Conservation (phyloP, 1,284 basidiomycete species). For the Puccinia coronata region DNA sequence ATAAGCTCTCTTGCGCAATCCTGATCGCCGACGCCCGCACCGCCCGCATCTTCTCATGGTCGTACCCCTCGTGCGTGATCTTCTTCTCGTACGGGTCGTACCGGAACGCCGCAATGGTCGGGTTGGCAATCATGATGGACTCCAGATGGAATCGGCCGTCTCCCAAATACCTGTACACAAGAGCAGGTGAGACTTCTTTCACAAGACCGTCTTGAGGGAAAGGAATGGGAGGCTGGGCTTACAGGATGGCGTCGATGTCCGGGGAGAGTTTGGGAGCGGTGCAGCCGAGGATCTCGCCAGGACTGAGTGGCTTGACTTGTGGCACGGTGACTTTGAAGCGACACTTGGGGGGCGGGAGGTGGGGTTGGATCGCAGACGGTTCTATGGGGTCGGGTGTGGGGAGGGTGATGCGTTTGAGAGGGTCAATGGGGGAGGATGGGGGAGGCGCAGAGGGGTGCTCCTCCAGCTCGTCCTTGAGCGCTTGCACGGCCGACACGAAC, state of each 20-base stretch:
- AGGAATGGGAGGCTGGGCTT: constrained; percentile 57
- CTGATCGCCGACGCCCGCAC: constrained; percentile 76
- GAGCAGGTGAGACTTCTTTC: no score
- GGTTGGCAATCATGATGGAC: constrained; percentile 99
- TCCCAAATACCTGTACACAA: constrained; percentile 88
- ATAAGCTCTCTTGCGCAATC: constrained; percentile 63
- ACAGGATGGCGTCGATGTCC: constrained; percentile 84
- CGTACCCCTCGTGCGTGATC: constrained; percentile 86
- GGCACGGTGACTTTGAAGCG: constrained; percentile 78
- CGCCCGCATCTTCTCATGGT: constrained; percentile 81
- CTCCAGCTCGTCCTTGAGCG: constrained; percentile 78
- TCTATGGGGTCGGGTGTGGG: constrained; percentile 59
- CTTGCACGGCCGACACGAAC: constrained; percentile 85
- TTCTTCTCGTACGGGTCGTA: constrained; percentile 99
- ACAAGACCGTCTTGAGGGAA: no score
- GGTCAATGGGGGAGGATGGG: background rate
- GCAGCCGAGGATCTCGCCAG: constrained; percentile 95
- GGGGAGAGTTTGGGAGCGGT: constrained; percentile 77
- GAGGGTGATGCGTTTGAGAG: constrained; percentile 52
- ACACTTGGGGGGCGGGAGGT: constrained; percentile 46
- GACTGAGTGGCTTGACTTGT: constrained; percentile 86
- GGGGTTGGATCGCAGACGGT: constrained; percentile 44
- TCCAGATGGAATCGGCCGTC: constrained; percentile 98
- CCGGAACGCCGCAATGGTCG: constrained; percentile 89
- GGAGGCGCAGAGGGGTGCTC: constrained; percentile 51